These are phyloP conservation scores for Schizochytrium sp. DNA, from an alignment of 108 stramenopile genomes.

Conservation along the genomic window DNA sequence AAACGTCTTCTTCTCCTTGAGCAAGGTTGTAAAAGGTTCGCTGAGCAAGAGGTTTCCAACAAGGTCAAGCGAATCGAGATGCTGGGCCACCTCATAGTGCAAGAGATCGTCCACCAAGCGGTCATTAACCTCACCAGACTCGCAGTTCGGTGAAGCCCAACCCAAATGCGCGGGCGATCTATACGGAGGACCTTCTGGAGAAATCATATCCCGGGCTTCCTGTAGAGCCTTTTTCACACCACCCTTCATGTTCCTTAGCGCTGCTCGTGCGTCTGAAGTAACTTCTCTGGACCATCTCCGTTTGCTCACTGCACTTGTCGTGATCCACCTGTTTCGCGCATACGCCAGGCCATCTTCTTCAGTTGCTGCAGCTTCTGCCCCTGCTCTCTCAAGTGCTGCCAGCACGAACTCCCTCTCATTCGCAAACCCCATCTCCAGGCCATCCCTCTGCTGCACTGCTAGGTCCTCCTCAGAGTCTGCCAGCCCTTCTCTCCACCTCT, in stretches of 20 bases:
- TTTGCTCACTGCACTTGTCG: neutral
- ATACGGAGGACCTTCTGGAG: too few relatives aligned
- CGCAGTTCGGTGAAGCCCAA: neutral
- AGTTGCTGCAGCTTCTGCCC: neutral
- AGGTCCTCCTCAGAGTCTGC: too few relatives aligned
- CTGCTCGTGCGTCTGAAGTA: conserved; percentile 1
- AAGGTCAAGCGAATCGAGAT: neutral
- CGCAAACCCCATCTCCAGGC: neutral
- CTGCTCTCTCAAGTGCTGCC: neutral
- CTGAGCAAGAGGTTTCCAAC: neutral
- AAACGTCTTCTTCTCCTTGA: neutral
- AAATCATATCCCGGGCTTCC: neutral
- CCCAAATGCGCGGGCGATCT: neutral
- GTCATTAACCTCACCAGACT: neutral
- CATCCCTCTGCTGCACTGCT: too few relatives aligned
- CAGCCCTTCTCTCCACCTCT: too few relatives aligned
- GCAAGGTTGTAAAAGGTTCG: neutral
- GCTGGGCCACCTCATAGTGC: neutral
- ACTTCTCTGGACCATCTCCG: neutral
- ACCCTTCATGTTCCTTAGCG: neutral
- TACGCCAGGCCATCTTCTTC: neutral
- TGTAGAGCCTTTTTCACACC: neutral
- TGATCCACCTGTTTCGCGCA: neutral
- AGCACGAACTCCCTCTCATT: neutral
- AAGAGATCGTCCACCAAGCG: neutral